phyloP scores from a whole-genome alignment of 108 stramenopile species.

The Aureococcus anophagefferens region DNA sequence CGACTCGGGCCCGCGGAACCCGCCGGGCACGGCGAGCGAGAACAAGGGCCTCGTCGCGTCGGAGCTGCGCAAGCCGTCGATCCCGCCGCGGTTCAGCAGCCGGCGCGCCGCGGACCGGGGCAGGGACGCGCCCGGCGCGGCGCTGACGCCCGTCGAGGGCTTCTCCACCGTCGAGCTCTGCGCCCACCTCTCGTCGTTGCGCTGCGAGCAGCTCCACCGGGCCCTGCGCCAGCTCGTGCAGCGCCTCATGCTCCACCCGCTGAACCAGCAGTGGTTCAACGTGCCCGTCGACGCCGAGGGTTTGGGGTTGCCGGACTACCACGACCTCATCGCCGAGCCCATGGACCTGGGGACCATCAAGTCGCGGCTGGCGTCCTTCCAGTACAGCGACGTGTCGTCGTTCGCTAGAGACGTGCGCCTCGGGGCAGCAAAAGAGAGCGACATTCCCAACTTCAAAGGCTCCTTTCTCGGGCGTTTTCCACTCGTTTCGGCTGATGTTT shows the following conservation, averaged over 20 bases:
- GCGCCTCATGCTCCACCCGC: slow-evolving; percentile 8
- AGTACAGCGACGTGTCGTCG: slow-evolving; percentile 27
- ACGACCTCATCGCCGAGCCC: slow-evolving; percentile 41
- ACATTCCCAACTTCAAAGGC: too few relatives aligned
- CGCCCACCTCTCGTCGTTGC: slow-evolving; percentile 8
- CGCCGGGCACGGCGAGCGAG: too few relatives aligned
- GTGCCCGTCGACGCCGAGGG: slow-evolving; percentile 42
- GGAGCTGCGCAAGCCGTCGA: too few relatives aligned
- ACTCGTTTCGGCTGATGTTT: too few relatives aligned
- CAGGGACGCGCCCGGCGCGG: too few relatives aligned
- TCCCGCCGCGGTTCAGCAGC: too few relatives aligned
- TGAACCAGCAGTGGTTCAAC: slow-evolving; percentile 36
- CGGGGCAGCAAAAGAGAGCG: too few relatives aligned
- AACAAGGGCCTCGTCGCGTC: too few relatives aligned
- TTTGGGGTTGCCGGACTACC: slow-evolving; percentile 43
- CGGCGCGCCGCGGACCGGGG: too few relatives aligned
- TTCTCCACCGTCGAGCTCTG: background rate
- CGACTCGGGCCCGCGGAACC: too few relatives aligned
- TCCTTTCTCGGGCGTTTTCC: too few relatives aligned
- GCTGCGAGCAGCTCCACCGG: slow-evolving; percentile 5
- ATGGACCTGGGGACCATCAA: slow-evolving; percentile 55
- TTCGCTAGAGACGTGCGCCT: too few relatives aligned
- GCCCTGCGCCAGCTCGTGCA: slow-evolving; percentile 8
- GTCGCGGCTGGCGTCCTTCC: slow-evolving; percentile 19
- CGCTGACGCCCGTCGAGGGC: background rate